A percentile compares a stretch with the other conserved stretches of the same genome.
phyloP scores from a whole-genome alignment of 306 rosid species.

The Quercus aquifolioides region DNA sequence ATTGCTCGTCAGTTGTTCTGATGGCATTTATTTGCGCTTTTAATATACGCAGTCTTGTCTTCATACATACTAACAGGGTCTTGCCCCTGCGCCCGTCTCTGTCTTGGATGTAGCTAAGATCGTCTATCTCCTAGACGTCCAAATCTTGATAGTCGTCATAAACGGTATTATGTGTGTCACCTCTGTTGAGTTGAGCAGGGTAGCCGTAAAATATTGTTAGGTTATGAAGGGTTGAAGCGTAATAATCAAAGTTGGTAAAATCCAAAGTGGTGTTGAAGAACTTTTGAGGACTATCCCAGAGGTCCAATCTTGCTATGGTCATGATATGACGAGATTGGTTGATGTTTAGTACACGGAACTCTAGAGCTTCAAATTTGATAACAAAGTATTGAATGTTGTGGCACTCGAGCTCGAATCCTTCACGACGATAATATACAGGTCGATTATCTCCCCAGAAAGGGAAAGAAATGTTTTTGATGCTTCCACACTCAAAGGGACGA shows the following conservation, averaged over 20 bases:
- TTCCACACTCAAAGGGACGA: slow-evolving; percentile 36
- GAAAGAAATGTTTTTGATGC: slow-evolving; percentile 8
- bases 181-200: accelerated
- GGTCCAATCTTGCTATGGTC: slow-evolving; percentile 31
- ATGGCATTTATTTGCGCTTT: no score
- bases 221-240: slow-evolving; percentile 13
- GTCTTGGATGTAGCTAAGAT: no score
- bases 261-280: slow-evolving; percentile 14
- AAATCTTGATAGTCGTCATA: no score
- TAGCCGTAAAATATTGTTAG: slow-evolving; percentile 29
- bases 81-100: no score
- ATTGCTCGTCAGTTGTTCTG: no score
- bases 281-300: neutral
- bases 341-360: slow-evolving; percentile 20
- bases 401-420: slow-evolving; percentile 34
- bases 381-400: neutral
- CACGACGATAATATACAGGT: slow-evolving; percentile 30
- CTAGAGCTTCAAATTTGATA: slow-evolving; percentile 19
- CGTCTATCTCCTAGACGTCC: no score
- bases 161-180: no score
- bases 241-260: slow-evolving; percentile 3
- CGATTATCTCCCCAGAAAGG: slow-evolving; percentile 38
- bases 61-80: no score
- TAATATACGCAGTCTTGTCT: no score
- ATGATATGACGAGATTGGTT: neutral